phyloP scores from a whole-genome alignment of 306 rosid species.

The Prunus padus region DNA sequence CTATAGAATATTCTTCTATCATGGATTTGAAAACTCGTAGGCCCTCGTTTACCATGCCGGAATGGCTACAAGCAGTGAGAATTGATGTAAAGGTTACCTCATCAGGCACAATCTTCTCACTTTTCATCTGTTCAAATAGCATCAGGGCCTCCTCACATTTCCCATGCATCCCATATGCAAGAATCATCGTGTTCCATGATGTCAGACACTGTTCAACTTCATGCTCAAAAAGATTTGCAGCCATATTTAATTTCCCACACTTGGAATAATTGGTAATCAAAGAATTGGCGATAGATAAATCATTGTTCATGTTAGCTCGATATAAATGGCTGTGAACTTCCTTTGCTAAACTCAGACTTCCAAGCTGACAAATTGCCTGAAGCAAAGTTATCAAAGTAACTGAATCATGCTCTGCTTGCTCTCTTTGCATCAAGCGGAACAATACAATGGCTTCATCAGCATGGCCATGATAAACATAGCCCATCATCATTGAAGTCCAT shows the following conservation, averaged over 20 bases:
- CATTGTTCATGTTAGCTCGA: constrained; percentile 31
- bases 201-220: constrained; percentile 36
- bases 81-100: constrained; percentile 49
- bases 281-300: constrained; percentile 37
- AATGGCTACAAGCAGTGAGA: constrained; percentile 59
- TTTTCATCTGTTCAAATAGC: constrained; percentile 46
- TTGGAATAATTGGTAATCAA: constrained; percentile 49
- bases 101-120: constrained; percentile 33
- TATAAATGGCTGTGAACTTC: constrained; percentile 47
- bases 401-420: constrained; percentile 28
- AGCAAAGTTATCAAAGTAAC: constrained; percentile 38
- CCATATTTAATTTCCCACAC: constrained; percentile 38
- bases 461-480: constrained; percentile 35
- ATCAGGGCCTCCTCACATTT: constrained; percentile 33
- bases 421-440: constrained; percentile 46
- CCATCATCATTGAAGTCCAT: constrained; percentile 56
- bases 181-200: constrained; percentile 59
- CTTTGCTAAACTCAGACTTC: constrained; percentile 36
- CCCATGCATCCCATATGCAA: constrained; percentile 54
- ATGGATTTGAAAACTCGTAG: constrained; percentile 35
- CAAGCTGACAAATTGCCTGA: constrained; percentile 49
- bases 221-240: constrained; percentile 42
- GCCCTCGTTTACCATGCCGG: constrained; percentile 49
- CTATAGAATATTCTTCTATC: constrained; percentile 33
- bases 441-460: constrained; percentile 38